Conservation (phyloP, 2,329 filamentous ascomycete species). For the Monosporascus sp. region DNA sequence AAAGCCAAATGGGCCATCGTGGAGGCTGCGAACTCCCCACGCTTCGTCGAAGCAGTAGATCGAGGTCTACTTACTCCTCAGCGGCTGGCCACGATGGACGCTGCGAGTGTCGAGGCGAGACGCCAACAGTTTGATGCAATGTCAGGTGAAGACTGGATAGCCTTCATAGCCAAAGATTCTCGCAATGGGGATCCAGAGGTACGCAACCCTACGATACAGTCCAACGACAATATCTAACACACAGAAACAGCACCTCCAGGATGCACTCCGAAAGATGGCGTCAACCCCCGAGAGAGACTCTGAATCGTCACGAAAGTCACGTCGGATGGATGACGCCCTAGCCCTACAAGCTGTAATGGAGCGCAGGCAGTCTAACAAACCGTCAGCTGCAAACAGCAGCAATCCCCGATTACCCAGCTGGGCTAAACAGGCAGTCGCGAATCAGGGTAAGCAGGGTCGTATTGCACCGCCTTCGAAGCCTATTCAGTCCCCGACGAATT, state of each 20-base stretch:
- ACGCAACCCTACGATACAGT: conserved; percentile 7
- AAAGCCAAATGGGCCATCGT: conserved; percentile 13
- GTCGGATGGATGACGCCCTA: conserved; percentile 19
- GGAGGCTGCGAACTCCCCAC: conserved; percentile 7
- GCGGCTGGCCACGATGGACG: conserved; percentile 12
- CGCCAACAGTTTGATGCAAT: conserved; percentile 5
- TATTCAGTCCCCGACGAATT: not conserved
- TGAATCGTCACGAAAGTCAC: conserved; percentile 11
- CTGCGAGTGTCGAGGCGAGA: conserved; percentile 3
- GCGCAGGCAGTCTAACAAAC: conserved; percentile 14
- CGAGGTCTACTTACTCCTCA: conserved; percentile 8
- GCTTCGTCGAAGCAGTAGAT: conserved; percentile 19
- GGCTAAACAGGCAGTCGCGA: conserved; percentile 18
- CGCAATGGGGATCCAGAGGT: conserved; percentile 15
- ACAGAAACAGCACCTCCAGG: conserved; percentile 15
- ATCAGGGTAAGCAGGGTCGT: conserved; percentile 10
- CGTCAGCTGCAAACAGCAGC: conserved; percentile 7
- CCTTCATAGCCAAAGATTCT: conserved; percentile 1
- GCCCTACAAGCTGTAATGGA: conserved; percentile 14
- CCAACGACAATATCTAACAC: conserved; percentile 8
- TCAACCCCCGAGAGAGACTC: conserved; percentile 4
- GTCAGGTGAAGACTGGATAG: conserved; percentile 10
- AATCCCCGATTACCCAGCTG: conserved; percentile 20
- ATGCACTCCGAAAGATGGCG: conserved; percentile 11
- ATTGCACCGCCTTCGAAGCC: conserved; percentile 12